Percentiles rank a stretch among this genome's conserved stretches.
These are phyloP conservation scores for Sideroxylon spinosum DNA, from an alignment of 179 eudicot genomes.

Conservation along the genomic window DNA sequence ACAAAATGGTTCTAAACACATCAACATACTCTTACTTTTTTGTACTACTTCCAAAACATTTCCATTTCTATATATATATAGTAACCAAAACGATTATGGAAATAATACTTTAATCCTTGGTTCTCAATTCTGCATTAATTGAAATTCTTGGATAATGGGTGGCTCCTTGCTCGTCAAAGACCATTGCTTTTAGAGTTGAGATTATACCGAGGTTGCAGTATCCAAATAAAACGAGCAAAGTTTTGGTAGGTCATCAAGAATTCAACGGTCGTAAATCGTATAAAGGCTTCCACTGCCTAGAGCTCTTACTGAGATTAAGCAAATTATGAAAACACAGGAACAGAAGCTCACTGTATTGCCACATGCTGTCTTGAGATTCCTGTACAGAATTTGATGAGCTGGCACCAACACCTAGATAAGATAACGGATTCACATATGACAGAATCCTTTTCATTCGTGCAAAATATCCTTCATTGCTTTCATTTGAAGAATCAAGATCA, in stretches of 20 bases:
- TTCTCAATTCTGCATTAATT: not conserved
- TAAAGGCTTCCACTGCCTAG: not conserved
- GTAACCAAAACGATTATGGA: too few species aligned
- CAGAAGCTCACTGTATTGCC: constrained; percentile 41
- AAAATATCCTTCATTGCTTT: constrained; percentile 39
- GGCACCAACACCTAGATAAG: constrained; percentile 46
- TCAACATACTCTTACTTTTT: too few species aligned
- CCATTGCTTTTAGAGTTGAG: not conserved
- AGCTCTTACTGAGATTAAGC: constrained; percentile 4
- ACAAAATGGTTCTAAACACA: not conserved
- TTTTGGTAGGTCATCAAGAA: not conserved
- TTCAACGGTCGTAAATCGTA: not conserved
- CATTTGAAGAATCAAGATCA: constrained; percentile 24
- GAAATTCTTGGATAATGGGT: not conserved
- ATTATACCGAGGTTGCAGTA: not conserved
- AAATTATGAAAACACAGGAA: not conserved
- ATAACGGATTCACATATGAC: constrained; percentile 48
- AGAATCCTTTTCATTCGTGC: constrained; percentile 32
- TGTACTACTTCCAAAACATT: too few species aligned
- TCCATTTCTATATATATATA: too few species aligned
- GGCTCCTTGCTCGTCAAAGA: not conserved
- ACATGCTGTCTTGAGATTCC: constrained; percentile 32
- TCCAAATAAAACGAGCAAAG: not conserved
- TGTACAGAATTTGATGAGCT: constrained; percentile 33
- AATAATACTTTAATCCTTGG: too few species aligned